Base-by-base conservation (phyloP, 345 rosid species). In the Eucalyptus tenuipes region DNA sequence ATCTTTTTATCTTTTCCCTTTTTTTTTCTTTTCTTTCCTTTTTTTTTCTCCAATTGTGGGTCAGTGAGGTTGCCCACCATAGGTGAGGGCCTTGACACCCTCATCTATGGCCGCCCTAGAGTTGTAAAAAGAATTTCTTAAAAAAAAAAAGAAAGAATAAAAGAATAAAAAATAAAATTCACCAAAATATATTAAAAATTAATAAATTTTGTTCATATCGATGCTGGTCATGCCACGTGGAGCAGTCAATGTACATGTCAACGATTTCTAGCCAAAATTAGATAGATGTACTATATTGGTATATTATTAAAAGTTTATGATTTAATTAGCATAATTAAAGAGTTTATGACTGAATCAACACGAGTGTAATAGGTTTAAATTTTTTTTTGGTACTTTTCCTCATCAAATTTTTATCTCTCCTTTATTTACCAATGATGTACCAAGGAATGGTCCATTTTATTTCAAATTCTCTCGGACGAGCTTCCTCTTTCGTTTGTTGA, bases 141-240 rank as follows among this genome's bases (percentile, higher is more conserved):
- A 1, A 50, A 16, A 2, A 8, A 20, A 0, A 18, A 8, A 4
- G 0, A 4, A 22, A 49, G 52, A 14, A 22, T 0, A 55, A 20
- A 55, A 52, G 0, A 53, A 0, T 55, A 55, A 22, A 22, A 22
- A 55, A 0, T 55, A 55, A 55, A 55, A 22, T 10, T 55, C 27
- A 55, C 1, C 5, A 22, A 24, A 55, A 55, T 9, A 55, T 9
- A 55, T 55, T 55, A 22, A 55, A 10, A 55, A 10, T 10, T 55
- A 0, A 55, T 22, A 55, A 55, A 24, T 22, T 10, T 24, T 24
- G 6, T 55, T 55, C 0, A 0, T 0, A 22, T 55, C 3, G 24
- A 52, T 18, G 10, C 0, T 18, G 1, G 10, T 20, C 4, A 52
- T 52, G 1, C 0, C 5, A 52, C 2, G 0, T 8, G 0, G 2